phyloP scores from a whole-genome alignment of 179 eudicot species.

The Patellifolia procumbens region DNA sequence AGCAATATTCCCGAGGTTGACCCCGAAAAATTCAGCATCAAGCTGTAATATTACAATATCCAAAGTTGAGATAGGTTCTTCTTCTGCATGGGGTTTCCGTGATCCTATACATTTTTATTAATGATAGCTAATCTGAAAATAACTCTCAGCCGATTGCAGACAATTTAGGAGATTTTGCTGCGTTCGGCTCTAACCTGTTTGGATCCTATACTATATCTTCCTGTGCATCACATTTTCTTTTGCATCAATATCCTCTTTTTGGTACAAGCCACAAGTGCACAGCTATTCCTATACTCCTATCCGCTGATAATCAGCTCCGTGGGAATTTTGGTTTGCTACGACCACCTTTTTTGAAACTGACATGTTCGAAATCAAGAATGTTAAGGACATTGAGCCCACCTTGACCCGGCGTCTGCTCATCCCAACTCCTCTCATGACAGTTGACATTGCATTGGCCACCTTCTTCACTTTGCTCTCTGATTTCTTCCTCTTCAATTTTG shows the following conservation, averaged over 20 bases:
- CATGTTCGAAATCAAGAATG: constrained; percentile 76
- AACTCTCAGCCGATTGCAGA: constrained; percentile 27
- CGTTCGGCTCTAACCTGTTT: constrained; percentile 89
- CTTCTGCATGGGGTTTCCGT: no score
- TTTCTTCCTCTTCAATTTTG: no score
- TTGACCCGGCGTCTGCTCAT: constrained; percentile 65
- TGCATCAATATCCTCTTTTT: constrained; percentile 87
- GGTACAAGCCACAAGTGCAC: constrained; percentile 70
- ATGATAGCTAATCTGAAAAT: not conserved
- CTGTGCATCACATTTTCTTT: constrained; percentile 87
- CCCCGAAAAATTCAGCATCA: constrained; percentile 88
- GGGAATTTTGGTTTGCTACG: constrained; percentile 71
- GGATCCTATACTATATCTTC: constrained; percentile 89
- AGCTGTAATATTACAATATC: constrained; percentile 45
- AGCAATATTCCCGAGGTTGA: constrained; percentile 91
- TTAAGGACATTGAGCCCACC: constrained; percentile 84
- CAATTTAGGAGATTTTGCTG: constrained; percentile 93
- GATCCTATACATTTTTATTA: not conserved
- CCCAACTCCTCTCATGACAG: constrained; percentile 74
- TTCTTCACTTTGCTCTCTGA: no score
- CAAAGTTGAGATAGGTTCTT: not conserved
- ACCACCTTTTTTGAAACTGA: constrained; percentile 88
- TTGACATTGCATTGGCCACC: constrained; percentile 54
- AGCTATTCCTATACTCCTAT: constrained; percentile 68
- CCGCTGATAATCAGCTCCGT: constrained; percentile 73